A percentile compares a stretch with the other conserved stretches of the same genome.
phyloP scores from a whole-genome alignment of 2,329 filamentous ascomycete genomes.

The Xylariales sp. region DNA sequence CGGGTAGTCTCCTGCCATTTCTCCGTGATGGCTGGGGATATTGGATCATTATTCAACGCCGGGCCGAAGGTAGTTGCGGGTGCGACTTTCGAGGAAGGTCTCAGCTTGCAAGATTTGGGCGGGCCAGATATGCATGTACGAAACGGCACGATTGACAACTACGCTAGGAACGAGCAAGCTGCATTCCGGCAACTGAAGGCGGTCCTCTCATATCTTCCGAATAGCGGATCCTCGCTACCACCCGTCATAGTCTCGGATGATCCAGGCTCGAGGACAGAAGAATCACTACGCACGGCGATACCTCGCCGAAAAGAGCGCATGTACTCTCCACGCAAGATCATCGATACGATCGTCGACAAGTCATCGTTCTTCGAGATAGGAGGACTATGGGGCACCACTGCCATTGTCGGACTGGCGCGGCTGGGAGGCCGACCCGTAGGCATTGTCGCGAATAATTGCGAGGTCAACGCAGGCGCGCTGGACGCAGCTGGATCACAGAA shows the following conservation, averaged over 20 bases:
- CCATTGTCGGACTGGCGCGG: slow-evolving; percentile 56
- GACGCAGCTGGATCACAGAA: slow-evolving; percentile 59
- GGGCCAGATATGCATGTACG: slow-evolving; percentile 58
- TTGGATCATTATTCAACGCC: slow-evolving; percentile 59
- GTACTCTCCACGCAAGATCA: slow-evolving; percentile 56
- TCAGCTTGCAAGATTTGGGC: slow-evolving; percentile 54
- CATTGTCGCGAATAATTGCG: slow-evolving; percentile 55
- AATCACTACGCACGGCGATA: slow-evolving; percentile 49
- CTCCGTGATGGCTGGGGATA: slow-evolving; percentile 60
- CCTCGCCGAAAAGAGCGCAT: slow-evolving; percentile 53
- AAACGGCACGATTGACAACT: slow-evolving; percentile 63
- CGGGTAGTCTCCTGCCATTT: slow-evolving; percentile 60
- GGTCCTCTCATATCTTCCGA: slow-evolving; percentile 53
- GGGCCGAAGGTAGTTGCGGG: slow-evolving; percentile 58
- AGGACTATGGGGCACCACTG: slow-evolving; percentile 55
- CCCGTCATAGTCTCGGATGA: slow-evolving; percentile 43
- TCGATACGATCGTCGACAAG: slow-evolving; percentile 50
- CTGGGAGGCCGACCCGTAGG: slow-evolving; percentile 53
- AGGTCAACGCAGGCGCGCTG: slow-evolving; percentile 56
- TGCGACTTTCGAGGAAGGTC: slow-evolving; percentile 60
- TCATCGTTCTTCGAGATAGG: slow-evolving; percentile 62
- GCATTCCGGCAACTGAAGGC: slow-evolving; percentile 57
- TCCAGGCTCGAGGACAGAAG: slow-evolving; percentile 41
- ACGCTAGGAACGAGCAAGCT: slow-evolving; percentile 54
- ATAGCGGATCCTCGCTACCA: slow-evolving; percentile 50